Conservation (phyloP, 108 stramenopile genomes). For the Chaetoceros tenuissimus region DNA sequence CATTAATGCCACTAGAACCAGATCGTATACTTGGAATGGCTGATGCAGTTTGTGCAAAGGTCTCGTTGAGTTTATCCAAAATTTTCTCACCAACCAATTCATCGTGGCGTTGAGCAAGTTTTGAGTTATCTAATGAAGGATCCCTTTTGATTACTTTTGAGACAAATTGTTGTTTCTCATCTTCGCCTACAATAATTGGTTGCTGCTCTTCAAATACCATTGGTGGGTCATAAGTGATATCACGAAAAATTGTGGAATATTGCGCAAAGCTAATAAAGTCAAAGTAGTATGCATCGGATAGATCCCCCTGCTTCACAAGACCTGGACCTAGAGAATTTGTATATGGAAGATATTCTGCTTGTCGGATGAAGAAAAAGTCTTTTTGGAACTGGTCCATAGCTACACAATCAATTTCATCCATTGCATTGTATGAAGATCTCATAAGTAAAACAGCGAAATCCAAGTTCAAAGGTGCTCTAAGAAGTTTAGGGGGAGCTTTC, state of each 20-base stretch:
- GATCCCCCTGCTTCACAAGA: conserved; percentile 64
- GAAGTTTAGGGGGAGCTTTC: conserved; percentile 50
- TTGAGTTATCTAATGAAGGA: conserved; percentile 36
- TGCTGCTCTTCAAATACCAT: conserved; percentile 70
- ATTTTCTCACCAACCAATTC: conserved; percentile 50
- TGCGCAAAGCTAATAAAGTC: conserved; percentile 87
- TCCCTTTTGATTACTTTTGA: conserved; percentile 54
- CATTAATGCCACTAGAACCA: conserved; percentile 1
- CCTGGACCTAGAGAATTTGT: conserved; percentile 45
- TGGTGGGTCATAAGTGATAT: conserved; percentile 45
- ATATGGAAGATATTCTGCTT: conserved; percentile 66
- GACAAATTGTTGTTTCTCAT: conserved; percentile 42
- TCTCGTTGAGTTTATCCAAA: conserved; percentile 50
- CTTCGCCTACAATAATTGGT: conserved; percentile 44
- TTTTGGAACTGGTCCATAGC: conserved; percentile 86
- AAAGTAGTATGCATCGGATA: conserved; percentile 84
- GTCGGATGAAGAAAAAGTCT: conserved; percentile 70
- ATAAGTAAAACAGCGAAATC: conserved; percentile 81
- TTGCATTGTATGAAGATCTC: conserved; percentile 74
- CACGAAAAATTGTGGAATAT: conserved; percentile 62
- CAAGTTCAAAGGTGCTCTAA: conserved; percentile 52
- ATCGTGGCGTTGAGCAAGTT: conserved; percentile 30
- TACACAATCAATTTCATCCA: conserved; percentile 70
- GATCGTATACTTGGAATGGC: conserved; percentile 38
- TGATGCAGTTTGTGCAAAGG: conserved; percentile 44